Conservation (phyloP, 2,329 filamentous ascomycete species). For the Mariannaea elegans region DNA sequence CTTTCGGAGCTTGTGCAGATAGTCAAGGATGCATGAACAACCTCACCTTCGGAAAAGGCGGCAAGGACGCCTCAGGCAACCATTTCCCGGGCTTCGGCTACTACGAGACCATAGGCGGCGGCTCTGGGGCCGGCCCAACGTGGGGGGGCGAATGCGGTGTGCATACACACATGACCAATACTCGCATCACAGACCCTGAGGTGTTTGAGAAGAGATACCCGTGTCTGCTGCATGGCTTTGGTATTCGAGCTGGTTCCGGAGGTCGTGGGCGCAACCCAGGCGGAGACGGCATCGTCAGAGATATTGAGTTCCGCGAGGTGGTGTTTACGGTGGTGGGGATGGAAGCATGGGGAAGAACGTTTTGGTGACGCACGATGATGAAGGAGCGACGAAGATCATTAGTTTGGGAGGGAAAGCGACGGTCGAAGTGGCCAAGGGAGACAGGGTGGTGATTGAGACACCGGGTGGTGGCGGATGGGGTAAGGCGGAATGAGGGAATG, state of each 20-base stretch:
- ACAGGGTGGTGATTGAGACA: constrained; percentile 27
- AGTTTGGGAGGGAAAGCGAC: constrained; percentile 30
- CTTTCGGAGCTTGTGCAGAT: constrained; percentile 79
- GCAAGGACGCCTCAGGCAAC: constrained; percentile 66
- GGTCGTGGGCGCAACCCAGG: constrained; percentile 71
- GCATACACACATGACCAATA: constrained; percentile 90
- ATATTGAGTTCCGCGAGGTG: constrained; percentile 73
- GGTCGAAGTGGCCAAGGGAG: constrained; percentile 25
- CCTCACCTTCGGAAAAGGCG: constrained; percentile 82
- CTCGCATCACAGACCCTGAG: constrained; percentile 82
- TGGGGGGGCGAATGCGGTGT: constrained; percentile 81
- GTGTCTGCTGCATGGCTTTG: constrained; percentile 71
- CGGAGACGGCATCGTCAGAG: constrained; percentile 78
- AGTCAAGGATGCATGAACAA: constrained; percentile 84
- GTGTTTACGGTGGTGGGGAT: constrained; percentile 70
- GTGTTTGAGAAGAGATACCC: constrained; percentile 82
- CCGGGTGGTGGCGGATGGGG: constrained; percentile 32
- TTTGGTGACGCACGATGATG: constrained; percentile 59
- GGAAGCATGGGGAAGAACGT: constrained; percentile 73
- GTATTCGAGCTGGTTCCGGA: constrained; percentile 65
- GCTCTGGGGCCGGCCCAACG: constrained; percentile 74
- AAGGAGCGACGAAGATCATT: constrained; percentile 45
- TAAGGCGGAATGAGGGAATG: not conserved
- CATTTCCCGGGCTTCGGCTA: constrained; percentile 74
- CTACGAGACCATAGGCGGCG: constrained; percentile 86